Conservation (phyloP, 1,284 basidiomycete species). For the Puccinia coronata region DNA sequence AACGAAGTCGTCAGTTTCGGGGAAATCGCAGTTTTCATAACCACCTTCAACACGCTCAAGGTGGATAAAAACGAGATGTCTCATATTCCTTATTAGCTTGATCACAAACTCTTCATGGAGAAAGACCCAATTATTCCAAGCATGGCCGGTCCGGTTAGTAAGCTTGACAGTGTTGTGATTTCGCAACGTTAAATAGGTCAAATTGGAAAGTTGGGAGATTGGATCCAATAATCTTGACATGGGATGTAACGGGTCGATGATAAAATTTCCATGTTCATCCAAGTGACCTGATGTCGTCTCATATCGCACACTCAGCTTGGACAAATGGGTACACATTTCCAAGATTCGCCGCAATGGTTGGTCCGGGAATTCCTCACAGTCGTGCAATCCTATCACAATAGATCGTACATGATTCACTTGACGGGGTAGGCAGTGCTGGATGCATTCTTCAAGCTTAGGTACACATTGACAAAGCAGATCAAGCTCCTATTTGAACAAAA, state of each 20-base stretch:
- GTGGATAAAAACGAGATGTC: neutral
- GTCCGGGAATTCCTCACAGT: neutral
- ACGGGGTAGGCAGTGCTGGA: neutral
- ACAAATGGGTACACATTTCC: neutral
- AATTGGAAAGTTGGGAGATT: slow-evolving; percentile 12
- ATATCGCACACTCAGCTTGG: neutral
- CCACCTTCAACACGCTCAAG: neutral
- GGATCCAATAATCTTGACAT: neutral
- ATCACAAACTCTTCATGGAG: neutral
- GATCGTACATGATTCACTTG: neutral
- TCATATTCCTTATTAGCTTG: neutral
- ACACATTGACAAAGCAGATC: neutral
- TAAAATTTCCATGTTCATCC: neutral
- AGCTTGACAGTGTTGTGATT: neutral
- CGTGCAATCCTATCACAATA: neutral
- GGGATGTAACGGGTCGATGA: neutral
- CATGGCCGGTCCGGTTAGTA: no score
- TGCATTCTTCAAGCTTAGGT: neutral
- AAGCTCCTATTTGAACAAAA: neutral
- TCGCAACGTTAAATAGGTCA: neutral
- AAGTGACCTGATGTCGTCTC: neutral
- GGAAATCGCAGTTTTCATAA: slow-evolving; percentile 6
- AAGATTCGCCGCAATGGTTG: neutral
- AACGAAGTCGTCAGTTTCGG: neutral
- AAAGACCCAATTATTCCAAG: neutral